Percentiles rank a stretch among this genome's conserved stretches.
phyloP scores from a whole-genome alignment of 129 eudicot genomes.

The Solidago caesia region DNA sequence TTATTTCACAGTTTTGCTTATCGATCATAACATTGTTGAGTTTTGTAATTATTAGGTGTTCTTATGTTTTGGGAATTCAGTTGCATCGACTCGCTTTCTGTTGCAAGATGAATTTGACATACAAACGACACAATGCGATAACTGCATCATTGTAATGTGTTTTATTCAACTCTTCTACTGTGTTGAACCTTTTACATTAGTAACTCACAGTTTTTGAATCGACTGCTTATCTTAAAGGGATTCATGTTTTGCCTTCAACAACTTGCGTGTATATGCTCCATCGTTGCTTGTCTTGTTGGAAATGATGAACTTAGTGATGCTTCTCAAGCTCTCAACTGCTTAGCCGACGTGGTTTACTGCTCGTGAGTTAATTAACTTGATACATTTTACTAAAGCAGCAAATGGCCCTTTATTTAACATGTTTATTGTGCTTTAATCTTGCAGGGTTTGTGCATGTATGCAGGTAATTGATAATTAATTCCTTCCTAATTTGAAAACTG shows the following conservation, averaged over 20 bases:
- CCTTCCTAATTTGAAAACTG: neutral
- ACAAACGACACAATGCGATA: slow-evolving; percentile 92
- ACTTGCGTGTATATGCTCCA: slow-evolving; percentile 83
- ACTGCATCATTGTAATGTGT: slow-evolving; percentile 84
- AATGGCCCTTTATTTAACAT: slow-evolving; percentile 10
- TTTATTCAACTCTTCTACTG: slow-evolving; percentile 15
- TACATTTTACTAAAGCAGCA: neutral
- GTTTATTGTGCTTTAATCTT: slow-evolving; percentile 23
- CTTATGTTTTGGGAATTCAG: slow-evolving; percentile 80
- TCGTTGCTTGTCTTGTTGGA: slow-evolving; percentile 77
- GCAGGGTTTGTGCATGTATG: slow-evolving; percentile 95
- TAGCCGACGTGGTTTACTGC: slow-evolving; percentile 89
- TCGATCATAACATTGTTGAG: neutral
- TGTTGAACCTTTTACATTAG: neutral
- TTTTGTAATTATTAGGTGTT: slow-evolving; percentile 51
- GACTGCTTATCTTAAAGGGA: slow-evolving; percentile 40
- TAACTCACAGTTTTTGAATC: neutral
- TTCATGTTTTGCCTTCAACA: slow-evolving; percentile 97
- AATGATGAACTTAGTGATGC: slow-evolving; percentile 75
- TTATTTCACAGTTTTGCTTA: neutral
- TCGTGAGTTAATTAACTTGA: slow-evolving; percentile 41
- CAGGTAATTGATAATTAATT: slow-evolving; percentile 49
- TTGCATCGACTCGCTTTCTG: slow-evolving; percentile 87
- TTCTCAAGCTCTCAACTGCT: slow-evolving; percentile 65
- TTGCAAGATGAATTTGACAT: slow-evolving; percentile 94